Conservation (phyloP, 2,329 filamentous ascomycete species). For the Metarhizium rileyi region DNA sequence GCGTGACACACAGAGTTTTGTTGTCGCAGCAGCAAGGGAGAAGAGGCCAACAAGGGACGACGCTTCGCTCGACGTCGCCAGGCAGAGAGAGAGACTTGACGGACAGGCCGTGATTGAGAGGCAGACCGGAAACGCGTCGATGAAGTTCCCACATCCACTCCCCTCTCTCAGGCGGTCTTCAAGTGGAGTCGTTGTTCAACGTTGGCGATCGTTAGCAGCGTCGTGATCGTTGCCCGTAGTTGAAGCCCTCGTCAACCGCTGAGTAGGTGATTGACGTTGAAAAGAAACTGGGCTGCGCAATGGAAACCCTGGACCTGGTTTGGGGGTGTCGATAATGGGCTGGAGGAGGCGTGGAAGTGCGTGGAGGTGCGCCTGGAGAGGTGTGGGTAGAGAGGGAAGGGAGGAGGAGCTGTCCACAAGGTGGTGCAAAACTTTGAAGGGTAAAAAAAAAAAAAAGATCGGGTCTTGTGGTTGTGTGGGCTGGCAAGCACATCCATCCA, state of each 20-base stretch:
- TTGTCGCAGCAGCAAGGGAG: conserved; percentile 1
- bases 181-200: conserved; percentile 3
- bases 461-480: neutral
- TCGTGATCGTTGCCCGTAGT: conserved; percentile 4
- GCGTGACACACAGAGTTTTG: conserved; percentile 1
- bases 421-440: conserved; percentile 3
- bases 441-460: conserved; percentile 9
- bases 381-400: conserved; percentile 24
- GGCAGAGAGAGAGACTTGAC: neutral
- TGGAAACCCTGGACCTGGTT: conserved; percentile 20
- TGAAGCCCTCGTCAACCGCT: conserved; percentile 6
- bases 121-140: conserved; percentile 4
- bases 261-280: conserved; percentile 7
- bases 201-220: conserved; percentile 1
- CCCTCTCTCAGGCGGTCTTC: neutral
- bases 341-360: conserved; percentile 29
- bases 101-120: neutral
- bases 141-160: conserved; percentile 3
- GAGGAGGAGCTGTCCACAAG: conserved; percentile 8
- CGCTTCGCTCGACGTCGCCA: neutral
- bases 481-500: neutral
- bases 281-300: conserved; percentile 11
- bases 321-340: conserved; percentile 33
- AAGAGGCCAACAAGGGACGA: neutral
- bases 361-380: conserved; percentile 25